Evolutionary conservation across 2,329 filamentous ascomycete genomes (phyloP), one percentile per base, ranked within the genome.

Genomic region (Pseudocercospora pini-densiflorae): DNA sequence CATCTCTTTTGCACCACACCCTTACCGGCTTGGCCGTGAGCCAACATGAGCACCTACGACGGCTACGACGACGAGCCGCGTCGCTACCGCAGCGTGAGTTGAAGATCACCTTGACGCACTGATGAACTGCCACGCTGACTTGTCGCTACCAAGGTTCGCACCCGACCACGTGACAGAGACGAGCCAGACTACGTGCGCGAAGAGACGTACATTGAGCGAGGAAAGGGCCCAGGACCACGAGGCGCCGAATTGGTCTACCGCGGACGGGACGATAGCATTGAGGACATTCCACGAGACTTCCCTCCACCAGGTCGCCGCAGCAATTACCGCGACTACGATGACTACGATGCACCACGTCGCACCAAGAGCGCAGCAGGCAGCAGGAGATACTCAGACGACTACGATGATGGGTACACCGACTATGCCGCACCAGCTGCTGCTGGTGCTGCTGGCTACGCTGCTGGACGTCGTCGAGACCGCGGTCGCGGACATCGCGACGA

Each of bases 271-370:
- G 90, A 93, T 74, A 93, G 90, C 78, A 89, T 96, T 76, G 94
- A 97, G 80, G 92, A 96, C 80, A 88, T 96, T 67, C 88, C 88
- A 70, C 89, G 93, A 71, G 92, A 96, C 72, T 97, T 96, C 74
- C 92, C 92, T 33, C 92, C 92, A 6, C 90, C 89, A 5, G 70
- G 71, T 31, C 54, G 54, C 31, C 70, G 73, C 49, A 73, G 73
- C 55, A 66, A 62, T 43, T 66, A 67, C 57, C 70, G 73, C 59
- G 72, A 68, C 27, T 82, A 83, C 71, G 79, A 84, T 70, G 79
- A 82, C 63, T 80, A 82, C 68, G 79, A 78, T 29, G 72, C 80
- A 59, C 77, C 85, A 43, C 86, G 87, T 71, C 87, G 90, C 65
- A 83, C 89, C 72, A 86, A 89, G 73, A 92, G 90, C 6, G 86